Percentiles rank a stretch among this genome's conserved stretches.
Conservation (phyloP, 177 flowering plant genomes). For the Vitis hybrid region DNA sequence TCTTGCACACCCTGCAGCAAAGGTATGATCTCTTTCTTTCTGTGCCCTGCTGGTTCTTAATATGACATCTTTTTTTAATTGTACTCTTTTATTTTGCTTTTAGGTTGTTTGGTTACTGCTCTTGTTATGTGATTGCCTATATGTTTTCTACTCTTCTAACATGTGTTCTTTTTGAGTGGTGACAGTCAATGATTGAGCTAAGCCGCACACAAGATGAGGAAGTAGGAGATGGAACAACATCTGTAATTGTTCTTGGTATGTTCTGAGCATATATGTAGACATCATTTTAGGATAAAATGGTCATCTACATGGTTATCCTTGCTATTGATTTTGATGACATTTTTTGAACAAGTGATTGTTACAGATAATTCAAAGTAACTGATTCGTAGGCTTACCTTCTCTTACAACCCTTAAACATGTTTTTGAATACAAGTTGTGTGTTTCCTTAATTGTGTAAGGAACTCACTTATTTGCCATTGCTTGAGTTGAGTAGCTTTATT, state of each 20-base stretch:
- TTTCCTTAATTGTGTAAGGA: neutral
- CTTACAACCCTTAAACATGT: neutral
- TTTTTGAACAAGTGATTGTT: neutral
- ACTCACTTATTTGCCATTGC: neutral
- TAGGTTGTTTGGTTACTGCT: neutral
- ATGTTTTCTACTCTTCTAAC: neutral
- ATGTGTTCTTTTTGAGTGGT: slow-evolving; percentile 1
- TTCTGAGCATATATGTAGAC: neutral
- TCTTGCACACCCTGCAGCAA: slow-evolving; percentile 95
- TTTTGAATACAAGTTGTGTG: neutral
- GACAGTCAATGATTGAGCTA: slow-evolving; percentile 95
- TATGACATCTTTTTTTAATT: neutral
- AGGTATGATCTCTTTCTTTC: slow-evolving; percentile 39
- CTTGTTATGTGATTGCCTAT: neutral
- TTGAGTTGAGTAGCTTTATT: neutral
- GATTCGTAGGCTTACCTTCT: neutral
- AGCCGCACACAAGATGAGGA: slow-evolving; percentile 99
- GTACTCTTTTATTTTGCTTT: neutral
- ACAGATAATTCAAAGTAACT: neutral
- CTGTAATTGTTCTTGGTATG: slow-evolving; percentile 95
- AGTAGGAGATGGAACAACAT: slow-evolving; percentile 99
- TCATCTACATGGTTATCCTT: neutral
- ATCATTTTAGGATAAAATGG: neutral
- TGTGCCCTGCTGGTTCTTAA: neutral
- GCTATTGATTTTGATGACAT: neutral